A percentile compares a stretch with the other conserved stretches of the same genome.
Conservation (phyloP, 768 basidiomycete species). For the Podaxis sp. region DNA sequence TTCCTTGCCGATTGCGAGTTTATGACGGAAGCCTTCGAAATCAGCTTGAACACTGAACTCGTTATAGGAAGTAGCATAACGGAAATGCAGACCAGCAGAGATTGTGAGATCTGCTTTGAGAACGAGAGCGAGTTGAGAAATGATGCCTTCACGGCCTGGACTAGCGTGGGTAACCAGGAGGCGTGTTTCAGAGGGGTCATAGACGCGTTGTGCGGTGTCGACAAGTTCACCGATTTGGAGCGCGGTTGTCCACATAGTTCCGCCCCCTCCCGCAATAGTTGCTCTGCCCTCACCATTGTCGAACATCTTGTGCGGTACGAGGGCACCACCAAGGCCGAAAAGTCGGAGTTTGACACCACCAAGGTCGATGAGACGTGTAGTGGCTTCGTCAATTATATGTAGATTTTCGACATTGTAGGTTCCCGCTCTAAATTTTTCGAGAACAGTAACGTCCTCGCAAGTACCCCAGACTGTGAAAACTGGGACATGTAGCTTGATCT, state of each 20-base stretch:
- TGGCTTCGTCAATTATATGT: constrained; percentile 91
- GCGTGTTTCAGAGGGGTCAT: constrained; percentile 91
- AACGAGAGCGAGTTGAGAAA: constrained; percentile 85
- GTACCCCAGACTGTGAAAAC: constrained; percentile 98
- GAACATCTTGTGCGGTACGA: constrained; percentile 93
- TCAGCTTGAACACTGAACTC: constrained; percentile 93
- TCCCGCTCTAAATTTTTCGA: constrained; percentile 90
- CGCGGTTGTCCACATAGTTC: constrained; percentile 98
- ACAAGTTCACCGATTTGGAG: constrained; percentile 98
- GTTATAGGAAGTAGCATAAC: constrained; percentile 94
- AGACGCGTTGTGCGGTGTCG: constrained; percentile 94
- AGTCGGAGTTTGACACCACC: constrained; percentile 93
- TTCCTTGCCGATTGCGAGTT: constrained; percentile 76
- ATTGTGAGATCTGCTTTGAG: constrained; percentile 94
- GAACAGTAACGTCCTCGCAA: constrained; percentile 90
- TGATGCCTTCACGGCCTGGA: constrained; percentile 90
- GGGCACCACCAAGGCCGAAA: constrained; percentile 94
- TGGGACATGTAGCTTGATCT: constrained; percentile 88
- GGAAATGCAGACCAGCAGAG: constrained; percentile 95
- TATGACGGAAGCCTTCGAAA: constrained; percentile 83
- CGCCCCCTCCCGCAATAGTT: constrained; percentile 97
- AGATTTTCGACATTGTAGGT: constrained; percentile 87
- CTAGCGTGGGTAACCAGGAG: constrained; percentile 90
- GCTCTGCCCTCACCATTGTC: constrained; percentile 92
- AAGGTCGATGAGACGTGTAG: constrained; percentile 88